Evolutionary conservation across 192 early-diverging fungal species (phyloP), one percentile per base, ranked within the genome.

Genomic region (Cladochytrium replicatum): DNA sequence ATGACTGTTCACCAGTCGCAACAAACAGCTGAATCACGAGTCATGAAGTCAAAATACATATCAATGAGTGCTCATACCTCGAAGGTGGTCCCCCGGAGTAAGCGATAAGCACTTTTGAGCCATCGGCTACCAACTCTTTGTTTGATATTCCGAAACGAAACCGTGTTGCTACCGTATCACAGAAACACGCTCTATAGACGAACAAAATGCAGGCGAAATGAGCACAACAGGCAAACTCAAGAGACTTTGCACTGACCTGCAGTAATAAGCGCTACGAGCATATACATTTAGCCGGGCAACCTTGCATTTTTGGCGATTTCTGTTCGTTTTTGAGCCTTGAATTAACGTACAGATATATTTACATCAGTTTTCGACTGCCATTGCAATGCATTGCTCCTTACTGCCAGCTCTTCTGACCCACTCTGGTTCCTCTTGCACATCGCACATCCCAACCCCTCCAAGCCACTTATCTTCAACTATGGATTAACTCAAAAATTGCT

Each of bases 51-150:
- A n/a, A n/a, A n/a, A n/a, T n/a, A n/a, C n/a, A n/a, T n/a, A n/a
- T n/a, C n/a, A n/a, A n/a, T n/a, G n/a, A n/a, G n/a, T n/a, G n/a
- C n/a, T n/a, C n/a, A n/a, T 63, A 84, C 85, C 73, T 71, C 6
- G 89, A 93, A 4, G 85, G 77, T 2, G 81, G 59, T 0, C 92
- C 92, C 25, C 90, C 92, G 2, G 92, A 95, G 25, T 88, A 71
- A 5, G 90, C 92, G 11, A 93, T 53, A 60, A 91, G 60, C 7
- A 80, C 75, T 34, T 80, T 84, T 37, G 62, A 76, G 4, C 52
- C 64, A 8, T 55, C 53, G 29, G 55, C 37, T 34, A 62, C 54
- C 19, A 66, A 57, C 27, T 63, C 57, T 4, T 76, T 68, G 31
- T 74, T 75, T 45, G 71, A 70, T 15, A 86, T 42, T 1, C 70